Evolutionary conservation across 352 stramenopile species (phyloP), one percentile per base, ranked within the genome.

Genomic region (Phytopythium aichiense): DNA sequence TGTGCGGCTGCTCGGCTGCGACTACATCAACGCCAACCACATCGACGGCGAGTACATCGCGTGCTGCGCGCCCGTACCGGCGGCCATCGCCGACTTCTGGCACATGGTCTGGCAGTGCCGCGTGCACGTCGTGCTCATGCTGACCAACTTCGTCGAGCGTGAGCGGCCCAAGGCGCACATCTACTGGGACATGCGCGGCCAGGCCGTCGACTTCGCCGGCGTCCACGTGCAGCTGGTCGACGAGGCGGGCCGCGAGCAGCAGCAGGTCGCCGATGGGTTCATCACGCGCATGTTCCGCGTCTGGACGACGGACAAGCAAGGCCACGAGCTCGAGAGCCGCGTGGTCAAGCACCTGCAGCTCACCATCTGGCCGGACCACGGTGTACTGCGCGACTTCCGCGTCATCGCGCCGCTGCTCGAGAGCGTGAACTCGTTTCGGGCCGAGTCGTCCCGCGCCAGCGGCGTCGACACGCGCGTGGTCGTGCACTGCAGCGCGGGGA

Each of bases 41-140:
- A 66, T 92, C 31, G 77, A 82, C 45, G 65, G 67, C 3, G 61
- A 68, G 50, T 95, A 91, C 68, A 89, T 95, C 53, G 84, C 86
- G 22, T 92, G 80, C 72, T 88, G 78, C 58, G 83, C 86, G 11
- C 86, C 83, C 11, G 70, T 92, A 6, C 83, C 80, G 3, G 71
- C 56, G 23, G 82, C 74, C 18, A 89, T 92, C 23, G 56, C 38
- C 4, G 84, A 93, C 73, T 95, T 95, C 64, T 95, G 83, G 81
- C 80, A 79, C 64, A 95, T 93, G 86, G 58, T 92, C 2, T 93
- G 82, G 84, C 68, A 91, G 40, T 77, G 68, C 49, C 71, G 91
- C 56, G 84, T 92, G 11, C 73, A 91, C 31, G 84, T 93, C 25
- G 73, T 95, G n/a, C 78, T 92, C 60, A 95, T 95, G 84, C 84